These are phyloP conservation scores for Anisodus acutangulus DNA, from an alignment of 257 asterid genomes.

Conservation along the genomic window DNA sequence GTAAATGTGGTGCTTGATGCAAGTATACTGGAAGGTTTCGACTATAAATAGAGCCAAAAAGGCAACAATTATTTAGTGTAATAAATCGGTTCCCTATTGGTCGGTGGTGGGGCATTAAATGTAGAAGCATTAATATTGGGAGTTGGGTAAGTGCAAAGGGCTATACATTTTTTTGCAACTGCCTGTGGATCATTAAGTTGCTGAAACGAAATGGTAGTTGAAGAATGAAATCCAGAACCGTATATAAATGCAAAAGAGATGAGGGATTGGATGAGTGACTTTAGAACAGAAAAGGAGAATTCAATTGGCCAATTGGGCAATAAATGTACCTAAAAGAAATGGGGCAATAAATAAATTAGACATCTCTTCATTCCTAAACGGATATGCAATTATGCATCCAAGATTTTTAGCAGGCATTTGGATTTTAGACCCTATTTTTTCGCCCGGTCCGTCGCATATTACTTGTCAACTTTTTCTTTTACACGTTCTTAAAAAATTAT, in stretches of 20 bases:
- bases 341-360: not conserved
- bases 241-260: constrained; percentile 20
- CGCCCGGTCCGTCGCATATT: too few species aligned
- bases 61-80: not conserved
- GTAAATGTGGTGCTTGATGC: not conserved
- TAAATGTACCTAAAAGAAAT: not conserved
- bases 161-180: not conserved
- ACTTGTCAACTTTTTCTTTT: too few species aligned
- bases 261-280: not conserved
- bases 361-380: too few species aligned
- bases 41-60: constrained; percentile 33
- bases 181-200: not conserved
- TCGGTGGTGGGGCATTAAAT: not conserved
- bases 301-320: not conserved
- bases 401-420: too few species aligned
- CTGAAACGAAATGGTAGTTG: constrained; percentile 4
- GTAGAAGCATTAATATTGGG: not conserved
- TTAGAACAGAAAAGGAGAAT: not conserved
- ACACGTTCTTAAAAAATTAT: too few species aligned
- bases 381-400: too few species aligned
- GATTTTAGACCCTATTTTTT: too few species aligned
- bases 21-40: constrained; percentile 3
- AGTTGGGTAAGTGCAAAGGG: not conserved
- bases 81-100: not conserved
- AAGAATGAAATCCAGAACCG: not conserved